Conservation (phyloP, 345 rosid species). For the Pistacia integerrima region DNA sequence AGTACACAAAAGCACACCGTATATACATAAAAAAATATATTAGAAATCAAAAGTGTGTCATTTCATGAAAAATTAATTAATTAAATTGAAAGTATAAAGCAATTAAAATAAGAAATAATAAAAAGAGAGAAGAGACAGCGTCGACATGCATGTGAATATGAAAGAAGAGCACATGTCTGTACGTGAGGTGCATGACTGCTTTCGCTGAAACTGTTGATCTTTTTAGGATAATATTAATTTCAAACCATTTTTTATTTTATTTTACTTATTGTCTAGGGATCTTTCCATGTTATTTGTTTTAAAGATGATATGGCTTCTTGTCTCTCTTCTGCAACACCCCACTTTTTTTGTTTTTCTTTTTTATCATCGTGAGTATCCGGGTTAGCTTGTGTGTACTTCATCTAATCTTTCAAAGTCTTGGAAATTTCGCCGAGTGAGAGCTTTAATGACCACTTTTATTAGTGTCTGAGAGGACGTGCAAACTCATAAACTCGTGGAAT, state of each 20-base stretch:
- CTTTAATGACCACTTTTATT: no score
- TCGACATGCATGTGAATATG: constrained; percentile 18
- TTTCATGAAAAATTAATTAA: not conserved
- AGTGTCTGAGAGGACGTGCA: no score
- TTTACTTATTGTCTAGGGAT: constrained; percentile 31
- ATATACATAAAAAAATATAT: not conserved
- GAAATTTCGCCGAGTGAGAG: no score
- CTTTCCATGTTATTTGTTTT: constrained; percentile 39
- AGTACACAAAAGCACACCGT: constrained; percentile 5
- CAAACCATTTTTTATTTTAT: no score
- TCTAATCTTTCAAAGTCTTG: no score
- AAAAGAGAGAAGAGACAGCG: not conserved
- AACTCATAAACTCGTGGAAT: no score
- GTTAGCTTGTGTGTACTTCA: no score
- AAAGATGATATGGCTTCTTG: constrained; percentile 19
- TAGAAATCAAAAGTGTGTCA: not conserved
- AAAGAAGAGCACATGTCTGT: constrained; percentile 16
- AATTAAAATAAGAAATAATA: not conserved
- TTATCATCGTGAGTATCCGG: no score
- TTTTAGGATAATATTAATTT: constrained; percentile 27
- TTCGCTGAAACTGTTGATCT: not conserved
- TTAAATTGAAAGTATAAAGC: not conserved
- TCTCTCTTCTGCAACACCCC: constrained; percentile 6
- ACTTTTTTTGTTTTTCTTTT: no score
- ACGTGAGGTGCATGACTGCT: constrained; percentile 43